Percentiles rank a stretch among this genome's conserved stretches.
These are phyloP conservation scores for Coniochaeta hoffmannii DNA, from an alignment of 2,329 filamentous ascomycete species.

Conservation along the genomic window DNA sequence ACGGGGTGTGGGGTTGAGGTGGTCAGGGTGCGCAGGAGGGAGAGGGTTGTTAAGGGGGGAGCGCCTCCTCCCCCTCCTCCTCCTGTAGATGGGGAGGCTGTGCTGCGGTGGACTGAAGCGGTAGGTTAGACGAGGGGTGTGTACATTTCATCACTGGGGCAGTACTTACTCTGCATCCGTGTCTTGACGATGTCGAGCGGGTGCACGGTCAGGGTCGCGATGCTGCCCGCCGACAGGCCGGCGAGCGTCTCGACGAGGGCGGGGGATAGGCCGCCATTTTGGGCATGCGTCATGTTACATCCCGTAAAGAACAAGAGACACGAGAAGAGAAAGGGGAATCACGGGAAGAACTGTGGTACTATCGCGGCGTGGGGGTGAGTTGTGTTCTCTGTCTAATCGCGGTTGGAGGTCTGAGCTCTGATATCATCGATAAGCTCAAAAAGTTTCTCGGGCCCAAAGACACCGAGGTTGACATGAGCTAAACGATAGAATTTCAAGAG, in stretches of 20 bases:
- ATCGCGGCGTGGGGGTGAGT: not conserved
- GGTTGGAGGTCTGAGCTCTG: not conserved
- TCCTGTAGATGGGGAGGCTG: slow-evolving; percentile 23
- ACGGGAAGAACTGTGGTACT: not conserved
- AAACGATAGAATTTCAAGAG: no score
- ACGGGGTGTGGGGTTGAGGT: slow-evolving; percentile 46
- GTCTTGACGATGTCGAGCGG: slow-evolving; percentile 96
- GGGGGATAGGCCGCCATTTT: slow-evolving; percentile 58
- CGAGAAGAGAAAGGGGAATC: not conserved
- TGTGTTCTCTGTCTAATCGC: no score
- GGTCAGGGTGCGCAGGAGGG: slow-evolving; percentile 42
- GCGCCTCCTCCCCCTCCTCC: no score
- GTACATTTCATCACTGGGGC: not conserved
- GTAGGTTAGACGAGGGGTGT: not conserved
- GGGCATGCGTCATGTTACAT: slow-evolving; percentile 36
- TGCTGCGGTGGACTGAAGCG: slow-evolving; percentile 42
- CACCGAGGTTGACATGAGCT: not conserved
- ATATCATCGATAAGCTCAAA: slow-evolving; percentile 2
- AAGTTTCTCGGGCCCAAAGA: not conserved
- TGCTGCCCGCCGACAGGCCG: slow-evolving; percentile 80
- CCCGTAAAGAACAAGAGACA: not conserved
- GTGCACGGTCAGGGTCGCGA: slow-evolving; percentile 81
- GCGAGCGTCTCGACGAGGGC: slow-evolving; percentile 81
- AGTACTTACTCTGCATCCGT: slow-evolving; percentile 69
- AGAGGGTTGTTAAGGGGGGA: slow-evolving; percentile 40